A percentile compares a stretch with the other conserved stretches of the same genome.
These are phyloP conservation scores for Phialemoniopsis sp. DNA, from an alignment of 2,329 filamentous ascomycete species.

Conservation along the genomic window DNA sequence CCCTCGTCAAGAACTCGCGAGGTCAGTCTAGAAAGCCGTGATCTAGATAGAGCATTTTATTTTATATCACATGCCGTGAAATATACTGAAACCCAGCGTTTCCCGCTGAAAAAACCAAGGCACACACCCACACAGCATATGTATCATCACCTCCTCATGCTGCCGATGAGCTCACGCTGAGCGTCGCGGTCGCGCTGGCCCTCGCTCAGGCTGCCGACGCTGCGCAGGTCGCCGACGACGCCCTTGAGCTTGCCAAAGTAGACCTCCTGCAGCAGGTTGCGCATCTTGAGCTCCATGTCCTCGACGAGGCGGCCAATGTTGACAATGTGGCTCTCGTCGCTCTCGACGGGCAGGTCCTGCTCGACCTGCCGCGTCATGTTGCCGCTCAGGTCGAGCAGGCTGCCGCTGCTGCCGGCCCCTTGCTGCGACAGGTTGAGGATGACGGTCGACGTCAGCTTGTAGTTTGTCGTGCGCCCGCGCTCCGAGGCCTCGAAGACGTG, in stretches of 20 bases:
- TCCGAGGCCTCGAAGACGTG: constrained; percentile 98
- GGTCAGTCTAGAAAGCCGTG: too few relatives aligned
- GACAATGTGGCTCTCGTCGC: constrained; percentile 88
- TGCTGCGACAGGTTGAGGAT: constrained; percentile 75
- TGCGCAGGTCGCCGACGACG: constrained; percentile 86
- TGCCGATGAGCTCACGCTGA: constrained; percentile 82
- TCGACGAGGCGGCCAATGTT: constrained; percentile 94
- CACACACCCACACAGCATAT: too few relatives aligned
- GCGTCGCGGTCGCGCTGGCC: constrained; percentile 77
- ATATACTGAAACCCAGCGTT: too few relatives aligned
- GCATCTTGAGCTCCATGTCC: constrained; percentile 99
- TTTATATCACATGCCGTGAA: too few relatives aligned
- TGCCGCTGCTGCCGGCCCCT: constrained; percentile 54
- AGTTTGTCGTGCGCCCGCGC: constrained; percentile 85
- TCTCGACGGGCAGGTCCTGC: constrained; percentile 82
- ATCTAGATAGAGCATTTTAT: too few relatives aligned
- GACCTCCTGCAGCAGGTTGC: constrained; percentile 95
- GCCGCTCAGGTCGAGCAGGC: constrained; percentile 76
- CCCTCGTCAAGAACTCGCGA: too few relatives aligned
- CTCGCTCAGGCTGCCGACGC: constrained; percentile 79
- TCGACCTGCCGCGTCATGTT: constrained; percentile 98
- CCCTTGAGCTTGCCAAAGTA: constrained; percentile 99
- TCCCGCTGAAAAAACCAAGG: too few relatives aligned
- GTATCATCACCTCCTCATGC: constrained; percentile 47
- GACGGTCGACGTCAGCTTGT: constrained; percentile 96